A percentile compares a stretch with the other conserved stretches of the same genome.
Conservation (phyloP, 2,329 filamentous ascomycete genomes). For the Neoscytalidium dimidiatum region DNA sequence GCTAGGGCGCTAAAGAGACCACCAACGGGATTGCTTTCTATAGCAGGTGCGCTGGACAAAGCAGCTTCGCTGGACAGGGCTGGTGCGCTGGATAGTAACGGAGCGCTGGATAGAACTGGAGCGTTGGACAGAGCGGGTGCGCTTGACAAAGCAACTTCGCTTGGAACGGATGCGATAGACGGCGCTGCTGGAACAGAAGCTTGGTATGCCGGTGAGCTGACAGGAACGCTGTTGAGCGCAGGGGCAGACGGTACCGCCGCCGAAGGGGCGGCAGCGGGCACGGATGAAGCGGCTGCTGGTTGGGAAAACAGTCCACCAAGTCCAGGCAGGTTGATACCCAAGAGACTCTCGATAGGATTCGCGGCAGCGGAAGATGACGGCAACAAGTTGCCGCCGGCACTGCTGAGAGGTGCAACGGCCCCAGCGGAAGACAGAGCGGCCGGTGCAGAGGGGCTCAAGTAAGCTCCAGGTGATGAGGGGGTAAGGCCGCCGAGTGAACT, state of each 20-base stretch:
- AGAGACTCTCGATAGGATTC: not conserved
- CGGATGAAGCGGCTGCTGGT: not conserved
- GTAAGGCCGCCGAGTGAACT: not conserved
- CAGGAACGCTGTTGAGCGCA: not conserved
- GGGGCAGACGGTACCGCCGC: not conserved
- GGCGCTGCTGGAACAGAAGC: not conserved
- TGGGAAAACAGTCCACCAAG: not conserved
- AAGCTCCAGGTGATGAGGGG: not conserved
- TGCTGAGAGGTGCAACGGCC: not conserved
- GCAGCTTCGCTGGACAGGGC: not conserved
- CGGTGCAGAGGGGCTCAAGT: not conserved
- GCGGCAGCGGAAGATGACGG: not conserved
- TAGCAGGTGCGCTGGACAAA: not conserved
- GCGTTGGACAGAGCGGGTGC: not conserved
- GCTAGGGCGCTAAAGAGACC: not conserved
- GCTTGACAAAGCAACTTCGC: too few relatives aligned
- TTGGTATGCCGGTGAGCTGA: not conserved
- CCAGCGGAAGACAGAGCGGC: not conserved
- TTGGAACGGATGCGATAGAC: not conserved
- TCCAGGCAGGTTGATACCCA: not conserved
- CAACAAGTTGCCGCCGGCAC: not conserved
- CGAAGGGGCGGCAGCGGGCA: not conserved
- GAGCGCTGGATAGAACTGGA: not conserved
- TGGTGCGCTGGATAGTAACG: not conserved
- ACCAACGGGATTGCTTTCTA: not conserved